Percentiles rank a stretch among this genome's conserved stretches.
Conservation (phyloP, 129 eudicot species). For the Cynara cardunculus region DNA sequence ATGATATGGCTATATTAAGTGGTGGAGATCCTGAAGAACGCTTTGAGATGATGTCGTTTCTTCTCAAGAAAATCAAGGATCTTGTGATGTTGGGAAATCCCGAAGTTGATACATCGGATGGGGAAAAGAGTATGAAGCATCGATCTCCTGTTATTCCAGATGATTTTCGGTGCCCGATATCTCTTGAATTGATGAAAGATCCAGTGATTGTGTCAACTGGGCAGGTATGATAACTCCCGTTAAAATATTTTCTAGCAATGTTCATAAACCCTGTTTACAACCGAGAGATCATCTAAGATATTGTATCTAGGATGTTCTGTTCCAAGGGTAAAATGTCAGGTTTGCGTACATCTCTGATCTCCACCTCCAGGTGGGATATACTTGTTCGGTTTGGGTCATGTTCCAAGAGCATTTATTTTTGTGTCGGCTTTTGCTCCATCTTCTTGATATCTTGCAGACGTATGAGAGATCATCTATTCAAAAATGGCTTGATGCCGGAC, state of each 20-base stretch:
- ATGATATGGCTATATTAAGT: slow-evolving; percentile 61
- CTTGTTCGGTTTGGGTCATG: too few species aligned
- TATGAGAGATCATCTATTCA: slow-evolving; percentile 79
- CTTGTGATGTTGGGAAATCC: slow-evolving; percentile 47
- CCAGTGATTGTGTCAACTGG: slow-evolving; percentile 99
- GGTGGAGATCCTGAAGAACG: slow-evolving; percentile 63
- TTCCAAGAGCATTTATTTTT: not conserved
- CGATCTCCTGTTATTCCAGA: slow-evolving; percentile 95
- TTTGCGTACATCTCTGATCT: too few species aligned
- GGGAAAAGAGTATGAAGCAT: slow-evolving; percentile 69
- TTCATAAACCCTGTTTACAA: not conserved
- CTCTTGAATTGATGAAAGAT: slow-evolving; percentile 97
- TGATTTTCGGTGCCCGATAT: slow-evolving; percentile 95
- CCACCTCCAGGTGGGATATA: too few species aligned
- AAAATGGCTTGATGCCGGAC: slow-evolving; percentile 92
- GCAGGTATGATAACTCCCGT: slow-evolving; percentile 50
- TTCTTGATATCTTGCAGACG: slow-evolving; percentile 52
- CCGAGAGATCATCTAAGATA: not conserved
- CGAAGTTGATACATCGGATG: slow-evolving; percentile 45
- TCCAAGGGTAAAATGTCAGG: too few species aligned
- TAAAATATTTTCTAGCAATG: not conserved
- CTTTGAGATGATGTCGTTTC: slow-evolving; percentile 62
- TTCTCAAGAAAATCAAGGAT: slow-evolving; percentile 71
- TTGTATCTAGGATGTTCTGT: too few species aligned
- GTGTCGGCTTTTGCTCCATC: not conserved